Evolutionary conservation across 805 yeast genomes (phyloP), one percentile per base, ranked within the genome.

Genomic region (Saturnispora kantuleensis): DNA sequence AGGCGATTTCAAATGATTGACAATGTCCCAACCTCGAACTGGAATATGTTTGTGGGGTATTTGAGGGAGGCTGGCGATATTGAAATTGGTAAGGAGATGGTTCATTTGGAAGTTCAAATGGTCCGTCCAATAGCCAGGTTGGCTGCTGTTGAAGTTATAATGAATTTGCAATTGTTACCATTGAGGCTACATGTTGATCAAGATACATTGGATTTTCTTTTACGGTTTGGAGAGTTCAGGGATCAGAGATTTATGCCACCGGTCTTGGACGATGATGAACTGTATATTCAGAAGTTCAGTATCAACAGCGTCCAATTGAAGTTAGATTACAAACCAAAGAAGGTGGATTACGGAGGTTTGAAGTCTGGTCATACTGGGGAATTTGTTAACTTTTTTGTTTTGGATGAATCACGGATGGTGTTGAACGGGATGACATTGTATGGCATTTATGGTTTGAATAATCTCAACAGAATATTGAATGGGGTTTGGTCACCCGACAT

Each of bases 311-410:
- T 85, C 2, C 71, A 69, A 39, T 58, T 93, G 16, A 79, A 79
- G 49, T 66, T 93, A 35, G 97, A 93, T 61, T 93, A 93, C 60
- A 88, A 87, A 58, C 97, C 98, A 0, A 88, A 88, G 58, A 84
- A 79, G 52, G 71, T 90, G 28, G 95, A 90, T 59, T 85, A 84
- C 56, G 76, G 79, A 2, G 96, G 95, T 0, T 71, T 89, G 29
- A 69, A 85, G 47, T 82, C 96, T 0, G 97, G 97, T 0, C 87
- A 82, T 49, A 76, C 87, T 0, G 79, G 83, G 3, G 97, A 90
- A 58, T 74, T 93, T 42, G 79, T 87, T 74, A 93, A 93, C 58
- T 76, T 93, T 50, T 89, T 93, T 62, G 81, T 82, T 7, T 69
- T 93, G 33, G 96, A 90, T 56, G 97, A 88, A 34, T 84, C 97